phyloP scores from a whole-genome alignment of 2,329 filamentous ascomycete species.

The Pseudogymnoascus sp. region DNA sequence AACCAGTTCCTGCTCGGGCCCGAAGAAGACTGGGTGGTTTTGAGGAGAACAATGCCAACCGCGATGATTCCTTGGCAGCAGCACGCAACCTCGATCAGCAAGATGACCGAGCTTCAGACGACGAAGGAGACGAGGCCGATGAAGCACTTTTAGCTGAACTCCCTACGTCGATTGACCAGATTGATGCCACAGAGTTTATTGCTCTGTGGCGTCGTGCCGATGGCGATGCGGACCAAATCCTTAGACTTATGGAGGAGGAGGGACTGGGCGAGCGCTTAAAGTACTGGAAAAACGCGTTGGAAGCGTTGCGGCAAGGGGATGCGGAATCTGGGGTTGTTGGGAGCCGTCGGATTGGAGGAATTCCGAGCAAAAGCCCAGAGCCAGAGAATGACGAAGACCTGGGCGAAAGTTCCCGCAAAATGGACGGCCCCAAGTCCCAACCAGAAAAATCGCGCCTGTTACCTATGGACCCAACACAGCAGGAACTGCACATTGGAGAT shows the following conservation, averaged over 20 bases:
- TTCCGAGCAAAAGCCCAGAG: background rate
- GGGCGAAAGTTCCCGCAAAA: background rate
- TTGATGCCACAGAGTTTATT: constrained; percentile 30
- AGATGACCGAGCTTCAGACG: background rate
- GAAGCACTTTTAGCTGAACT: constrained; percentile 19
- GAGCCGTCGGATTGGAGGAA: background rate
- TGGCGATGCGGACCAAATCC: constrained; percentile 49
- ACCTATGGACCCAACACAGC: background rate
- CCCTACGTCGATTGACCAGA: constrained; percentile 18
- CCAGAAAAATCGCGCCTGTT: background rate
- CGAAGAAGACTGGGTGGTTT: constrained; percentile 18
- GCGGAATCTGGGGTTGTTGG: background rate
- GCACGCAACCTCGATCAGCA: background rate
- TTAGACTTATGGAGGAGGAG: constrained; percentile 53
- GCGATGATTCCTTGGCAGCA: background rate
- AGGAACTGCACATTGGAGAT: background rate
- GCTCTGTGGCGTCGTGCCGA: constrained; percentile 51
- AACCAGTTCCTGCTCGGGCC: constrained; percentile 19
- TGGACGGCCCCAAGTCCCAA: background rate
- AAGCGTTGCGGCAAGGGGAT: constrained; percentile 19
- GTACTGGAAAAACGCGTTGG: constrained; percentile 49
- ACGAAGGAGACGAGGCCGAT: background rate
- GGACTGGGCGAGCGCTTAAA: constrained; percentile 48
- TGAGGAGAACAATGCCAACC: constrained; percentile 14
- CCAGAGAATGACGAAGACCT: background rate